Evolutionary conservation across 306 rosid genomes (phyloP).

Genomic region (Glycyrrhiza uralensis): DNA sequence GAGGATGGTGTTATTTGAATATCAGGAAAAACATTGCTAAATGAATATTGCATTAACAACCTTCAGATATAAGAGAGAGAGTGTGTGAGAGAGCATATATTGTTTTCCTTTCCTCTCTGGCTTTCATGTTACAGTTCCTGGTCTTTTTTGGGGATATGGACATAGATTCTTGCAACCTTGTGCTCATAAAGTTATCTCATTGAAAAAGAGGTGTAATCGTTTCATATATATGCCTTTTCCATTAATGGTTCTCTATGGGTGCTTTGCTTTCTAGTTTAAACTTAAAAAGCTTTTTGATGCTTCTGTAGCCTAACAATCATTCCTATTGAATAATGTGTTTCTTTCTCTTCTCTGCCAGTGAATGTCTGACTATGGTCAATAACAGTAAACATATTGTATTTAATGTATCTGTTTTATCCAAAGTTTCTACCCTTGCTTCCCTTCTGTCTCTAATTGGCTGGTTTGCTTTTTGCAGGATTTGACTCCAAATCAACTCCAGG

Average conservation of each 20-base stretch:
- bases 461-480: slow-evolving; percentile 67
- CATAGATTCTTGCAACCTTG: not conserved
- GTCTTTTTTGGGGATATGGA: slow-evolving; percentile 1
- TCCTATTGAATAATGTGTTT: not conserved
- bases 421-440: not conserved
- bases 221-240: not conserved
- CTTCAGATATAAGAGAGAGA: not conserved
- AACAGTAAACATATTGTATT: not conserved
- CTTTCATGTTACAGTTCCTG: not conserved
- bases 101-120: not conserved
- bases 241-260: not conserved
- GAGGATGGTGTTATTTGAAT: not conserved
- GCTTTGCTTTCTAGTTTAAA: slow-evolving; percentile 17
- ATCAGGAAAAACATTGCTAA: not conserved
- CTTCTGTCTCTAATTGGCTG: slow-evolving; percentile 21
- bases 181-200: not conserved
- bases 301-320: not conserved
- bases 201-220: not conserved
- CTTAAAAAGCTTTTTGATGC: not conserved
- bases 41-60: not conserved
- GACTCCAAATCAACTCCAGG: slow-evolving; percentile 90
- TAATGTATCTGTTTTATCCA: not conserved
- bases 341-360: not conserved
- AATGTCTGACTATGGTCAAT: slow-evolving; percentile 14
- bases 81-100: not conserved